Conservation (phyloP, 176 grass and related monocot species). For the Otatea glauca region DNA sequence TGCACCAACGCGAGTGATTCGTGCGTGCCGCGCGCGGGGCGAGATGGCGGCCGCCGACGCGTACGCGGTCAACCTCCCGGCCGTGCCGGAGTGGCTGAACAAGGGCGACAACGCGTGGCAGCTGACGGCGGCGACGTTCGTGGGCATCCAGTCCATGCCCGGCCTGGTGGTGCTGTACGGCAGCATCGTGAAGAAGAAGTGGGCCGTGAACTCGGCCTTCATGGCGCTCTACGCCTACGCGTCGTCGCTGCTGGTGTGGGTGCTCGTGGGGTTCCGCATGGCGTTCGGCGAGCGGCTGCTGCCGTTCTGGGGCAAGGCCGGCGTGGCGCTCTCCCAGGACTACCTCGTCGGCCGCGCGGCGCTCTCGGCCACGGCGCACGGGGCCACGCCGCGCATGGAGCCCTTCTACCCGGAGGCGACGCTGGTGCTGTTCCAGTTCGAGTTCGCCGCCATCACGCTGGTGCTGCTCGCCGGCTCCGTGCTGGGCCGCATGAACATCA, state of each 20-base stretch:
- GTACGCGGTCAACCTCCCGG: constrained; percentile 48
- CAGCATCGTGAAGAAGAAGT: constrained; percentile 95
- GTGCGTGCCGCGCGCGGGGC: too few relatives aligned
- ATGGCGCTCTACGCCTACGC: constrained; percentile 85
- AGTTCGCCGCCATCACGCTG: constrained; percentile 84
- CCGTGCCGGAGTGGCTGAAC: constrained; percentile 82
- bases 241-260: constrained; percentile 75
- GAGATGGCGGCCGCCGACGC: constrained; percentile 42
- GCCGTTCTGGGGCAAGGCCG: constrained; percentile 81
- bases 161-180: constrained; percentile 70
- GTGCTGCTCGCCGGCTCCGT: constrained; percentile 79
- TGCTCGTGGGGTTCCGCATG: constrained; percentile 71
- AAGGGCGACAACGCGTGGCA: constrained; percentile 97
- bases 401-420: constrained; percentile 64
- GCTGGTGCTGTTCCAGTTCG: constrained; percentile 77
- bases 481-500: constrained; percentile 87
- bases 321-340: constrained; percentile 53
- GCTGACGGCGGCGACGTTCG: constrained; percentile 72
- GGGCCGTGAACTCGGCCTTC: constrained; percentile 83
- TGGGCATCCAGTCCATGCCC: constrained; percentile 83
- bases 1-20: background rate
- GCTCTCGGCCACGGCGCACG: constrained; percentile 53
- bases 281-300: constrained; percentile 73
- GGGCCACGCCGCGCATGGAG: constrained; percentile 12
- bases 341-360: constrained; percentile 58